Evolutionary conservation across 495 filamentous ascomycete genomes (phyloP).

Genomic region (Choiromyces venosus): DNA sequence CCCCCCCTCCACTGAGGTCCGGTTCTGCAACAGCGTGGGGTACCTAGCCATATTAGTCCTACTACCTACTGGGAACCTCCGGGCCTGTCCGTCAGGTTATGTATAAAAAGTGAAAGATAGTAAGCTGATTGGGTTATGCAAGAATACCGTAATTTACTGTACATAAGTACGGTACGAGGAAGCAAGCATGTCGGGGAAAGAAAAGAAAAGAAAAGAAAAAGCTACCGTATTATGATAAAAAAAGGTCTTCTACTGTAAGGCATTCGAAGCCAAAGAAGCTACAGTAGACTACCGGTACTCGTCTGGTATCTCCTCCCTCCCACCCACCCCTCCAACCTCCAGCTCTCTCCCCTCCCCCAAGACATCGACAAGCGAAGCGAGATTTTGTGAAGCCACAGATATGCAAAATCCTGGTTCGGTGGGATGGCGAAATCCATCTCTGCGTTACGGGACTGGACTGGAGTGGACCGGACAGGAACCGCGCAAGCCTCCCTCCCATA

Average conservation of each 20-base stretch:
- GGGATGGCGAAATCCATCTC: slow-evolving; percentile 10
- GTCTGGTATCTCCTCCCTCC: background rate
- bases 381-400: slow-evolving; percentile 3
- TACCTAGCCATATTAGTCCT: background rate
- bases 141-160: background rate
- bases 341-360: background rate
- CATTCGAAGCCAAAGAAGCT: background rate
- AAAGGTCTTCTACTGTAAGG: background rate
- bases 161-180: background rate
- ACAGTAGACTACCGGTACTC: no score
- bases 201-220: background rate
- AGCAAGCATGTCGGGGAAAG: no score
- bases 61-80: background rate
- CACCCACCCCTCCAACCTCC: background rate
- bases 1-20: background rate
- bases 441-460: background rate
- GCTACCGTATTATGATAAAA: no score
- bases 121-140: slow-evolving; percentile 1
- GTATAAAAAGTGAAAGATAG: background rate
- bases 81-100: background rate
- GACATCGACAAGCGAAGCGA: slow-evolving; percentile 18
- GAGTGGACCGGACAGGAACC: background rate
- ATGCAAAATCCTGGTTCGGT: slow-evolving; percentile 2
- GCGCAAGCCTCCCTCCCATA: background rate
- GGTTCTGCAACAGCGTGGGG: background rate